Percentiles rank a stretch among this genome's conserved stretches.
Evolutionary conservation across 768 basidiomycete genomes (phyloP).

Genomic region (Russula ochroleuca): DNA sequence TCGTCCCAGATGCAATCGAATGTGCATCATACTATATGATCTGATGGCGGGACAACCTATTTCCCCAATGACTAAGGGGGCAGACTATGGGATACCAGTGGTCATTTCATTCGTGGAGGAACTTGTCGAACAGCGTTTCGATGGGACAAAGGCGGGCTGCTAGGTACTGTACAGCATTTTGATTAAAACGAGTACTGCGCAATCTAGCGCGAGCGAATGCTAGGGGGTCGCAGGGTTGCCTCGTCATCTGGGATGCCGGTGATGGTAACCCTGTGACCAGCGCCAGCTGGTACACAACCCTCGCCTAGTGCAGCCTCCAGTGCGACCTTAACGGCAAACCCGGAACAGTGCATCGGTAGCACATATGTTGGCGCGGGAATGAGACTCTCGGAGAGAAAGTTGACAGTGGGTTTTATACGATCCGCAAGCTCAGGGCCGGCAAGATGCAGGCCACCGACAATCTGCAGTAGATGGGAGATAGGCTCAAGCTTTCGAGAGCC

Average conservation of each 20-base stretch:
- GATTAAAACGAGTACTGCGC: background rate
- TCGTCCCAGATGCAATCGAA: background rate
- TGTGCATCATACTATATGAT: background rate
- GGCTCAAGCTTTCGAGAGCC: background rate
- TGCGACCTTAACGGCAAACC: constrained; percentile 70
- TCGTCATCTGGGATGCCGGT: constrained; percentile 46
- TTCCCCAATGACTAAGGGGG: background rate
- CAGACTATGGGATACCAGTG: background rate
- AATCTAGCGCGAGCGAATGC: constrained; percentile 6
- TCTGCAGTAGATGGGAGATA: constrained; percentile 37
- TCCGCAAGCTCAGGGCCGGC: constrained; percentile 60
- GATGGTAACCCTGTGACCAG: constrained; percentile 62
- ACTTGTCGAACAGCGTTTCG: background rate
- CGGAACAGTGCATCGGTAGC: constrained; percentile 83
- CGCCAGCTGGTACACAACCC: constrained; percentile 72
- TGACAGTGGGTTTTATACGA: constrained; percentile 64
- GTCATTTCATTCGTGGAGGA: background rate
- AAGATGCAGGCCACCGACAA: constrained; percentile 82
- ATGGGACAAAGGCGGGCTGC: background rate
- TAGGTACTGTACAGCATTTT: background rate
- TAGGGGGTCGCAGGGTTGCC: constrained; percentile 7
- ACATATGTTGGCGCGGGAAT: constrained; percentile 63
- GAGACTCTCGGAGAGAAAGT: constrained; percentile 60
- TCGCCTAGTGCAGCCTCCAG: constrained; percentile 66
- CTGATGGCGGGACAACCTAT: background rate